These are phyloP conservation scores for Gentiana straminea DNA, from an alignment of 257 asterid genomes.

Conservation along the genomic window DNA sequence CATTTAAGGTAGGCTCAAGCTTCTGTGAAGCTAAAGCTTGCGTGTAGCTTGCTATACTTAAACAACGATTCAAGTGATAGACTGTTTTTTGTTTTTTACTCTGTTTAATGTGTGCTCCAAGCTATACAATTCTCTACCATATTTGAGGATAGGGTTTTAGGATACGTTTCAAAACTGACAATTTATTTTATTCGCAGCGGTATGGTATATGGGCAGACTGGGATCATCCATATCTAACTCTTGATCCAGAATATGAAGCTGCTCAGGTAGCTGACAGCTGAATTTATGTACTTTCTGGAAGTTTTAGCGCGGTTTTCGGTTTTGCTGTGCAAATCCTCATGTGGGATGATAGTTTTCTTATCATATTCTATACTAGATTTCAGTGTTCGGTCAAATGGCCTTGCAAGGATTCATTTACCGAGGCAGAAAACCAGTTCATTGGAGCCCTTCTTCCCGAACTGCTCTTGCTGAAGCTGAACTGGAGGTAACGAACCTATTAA, in stretches of 20 bases:
- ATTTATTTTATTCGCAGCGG: constrained; percentile 39
- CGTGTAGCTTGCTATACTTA: no score
- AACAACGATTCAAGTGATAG: constrained; percentile 4
- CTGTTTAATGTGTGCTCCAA: neutral
- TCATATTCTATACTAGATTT: constrained; percentile 48
- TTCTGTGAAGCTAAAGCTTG: constrained; percentile 13
- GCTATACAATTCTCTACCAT: neutral
- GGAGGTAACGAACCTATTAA: constrained; percentile 47
- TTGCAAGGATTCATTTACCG: constrained; percentile 82
- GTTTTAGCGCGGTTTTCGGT: neutral
- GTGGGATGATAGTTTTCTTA: neutral
- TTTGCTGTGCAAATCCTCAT: no score
- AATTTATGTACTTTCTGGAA: neutral
- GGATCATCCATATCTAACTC: constrained; percentile 96
- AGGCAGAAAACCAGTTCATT: constrained; percentile 97
- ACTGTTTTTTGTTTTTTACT: neutral
- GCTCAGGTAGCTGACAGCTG: constrained; percentile 60
- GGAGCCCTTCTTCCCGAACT: constrained; percentile 98
- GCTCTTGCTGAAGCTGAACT: constrained; percentile 99
- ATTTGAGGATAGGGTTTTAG: neutral
- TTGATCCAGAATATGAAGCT: constrained; percentile 98
- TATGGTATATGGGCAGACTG: constrained; percentile 96
- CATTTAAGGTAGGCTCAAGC: constrained; percentile 71
- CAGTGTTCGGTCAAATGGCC: constrained; percentile 93
- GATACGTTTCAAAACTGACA: constrained; percentile 8